A percentile compares a stretch with the other conserved stretches of the same genome.
Conservation (phyloP, 2,329 filamentous ascomycete genomes). For the Aureobasidium sp. region DNA sequence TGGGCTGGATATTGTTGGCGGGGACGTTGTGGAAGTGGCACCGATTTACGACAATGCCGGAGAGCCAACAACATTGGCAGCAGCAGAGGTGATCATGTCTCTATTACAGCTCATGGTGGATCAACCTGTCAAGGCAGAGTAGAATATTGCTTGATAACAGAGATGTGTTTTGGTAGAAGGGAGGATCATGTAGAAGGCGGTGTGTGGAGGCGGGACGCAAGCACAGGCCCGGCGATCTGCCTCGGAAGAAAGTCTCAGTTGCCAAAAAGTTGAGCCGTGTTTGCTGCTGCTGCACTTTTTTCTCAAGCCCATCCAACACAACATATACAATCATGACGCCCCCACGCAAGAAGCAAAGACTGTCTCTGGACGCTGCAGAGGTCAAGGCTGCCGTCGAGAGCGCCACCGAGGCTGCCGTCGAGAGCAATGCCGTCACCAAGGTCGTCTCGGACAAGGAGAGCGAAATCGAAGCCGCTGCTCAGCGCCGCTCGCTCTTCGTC, state of each 20-base stretch:
- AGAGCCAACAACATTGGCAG: slow-evolving; percentile 50
- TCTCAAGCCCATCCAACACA: not conserved
- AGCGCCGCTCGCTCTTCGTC: slow-evolving; percentile 65
- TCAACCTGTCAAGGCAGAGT: slow-evolving; percentile 12
- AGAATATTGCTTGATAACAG: not conserved
- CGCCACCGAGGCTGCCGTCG: slow-evolving; percentile 19
- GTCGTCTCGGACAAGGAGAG: slow-evolving; percentile 5
- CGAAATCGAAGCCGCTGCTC: slow-evolving; percentile 16
- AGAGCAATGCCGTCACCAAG: slow-evolving; percentile 6
- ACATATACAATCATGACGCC: slow-evolving; percentile 28
- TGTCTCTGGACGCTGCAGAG: slow-evolving; percentile 32
- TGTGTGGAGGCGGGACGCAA: slow-evolving; percentile 1
- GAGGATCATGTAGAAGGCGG: not conserved
- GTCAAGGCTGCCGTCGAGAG: slow-evolving; percentile 26
- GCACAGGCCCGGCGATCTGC: not conserved
- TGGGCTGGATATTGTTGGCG: slow-evolving; percentile 52
- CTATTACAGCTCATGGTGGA: slow-evolving; percentile 44
- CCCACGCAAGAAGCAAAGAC: slow-evolving; percentile 35
- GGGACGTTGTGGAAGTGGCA: slow-evolving; percentile 55
- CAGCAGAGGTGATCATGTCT: slow-evolving; percentile 48
- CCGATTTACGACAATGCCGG: slow-evolving; percentile 56
- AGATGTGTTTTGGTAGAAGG: not conserved
- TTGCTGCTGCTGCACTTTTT: slow-evolving; percentile 10
- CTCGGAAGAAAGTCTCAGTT: slow-evolving; percentile 5
- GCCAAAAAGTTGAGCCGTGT: slow-evolving; percentile 4